phyloP scores from a whole-genome alignment of 202 grass and related monocot species.

The Schoenoplectus triqueter region DNA sequence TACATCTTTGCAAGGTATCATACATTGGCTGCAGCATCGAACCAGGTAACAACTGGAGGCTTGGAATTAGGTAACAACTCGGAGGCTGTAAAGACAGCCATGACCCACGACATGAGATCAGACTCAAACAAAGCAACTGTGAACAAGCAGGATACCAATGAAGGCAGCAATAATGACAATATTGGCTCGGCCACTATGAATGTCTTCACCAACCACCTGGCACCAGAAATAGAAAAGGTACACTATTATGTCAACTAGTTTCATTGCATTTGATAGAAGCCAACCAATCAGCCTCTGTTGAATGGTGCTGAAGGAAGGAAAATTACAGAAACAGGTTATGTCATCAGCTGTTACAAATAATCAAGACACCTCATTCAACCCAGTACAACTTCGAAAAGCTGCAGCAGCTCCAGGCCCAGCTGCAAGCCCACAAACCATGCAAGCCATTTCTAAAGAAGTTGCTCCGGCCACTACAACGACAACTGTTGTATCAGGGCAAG shows the following conservation, averaged over 20 bases:
- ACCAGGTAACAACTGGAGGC: slow-evolving; percentile 55
- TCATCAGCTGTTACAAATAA: slow-evolving; percentile 56
- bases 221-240: slow-evolving; percentile 41
- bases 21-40: slow-evolving; percentile 53
- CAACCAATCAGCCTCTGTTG: not conserved
- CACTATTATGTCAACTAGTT: not conserved
- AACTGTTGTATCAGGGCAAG: slow-evolving; percentile 36
- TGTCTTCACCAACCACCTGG: slow-evolving; percentile 47
- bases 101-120: slow-evolving; percentile 60
- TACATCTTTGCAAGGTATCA: slow-evolving; percentile 82
- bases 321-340: slow-evolving; percentile 40
- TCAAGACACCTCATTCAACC: slow-evolving; percentile 69
- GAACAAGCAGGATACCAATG: slow-evolving; percentile 67
- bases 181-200: slow-evolving; percentile 82
- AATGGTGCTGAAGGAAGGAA: slow-evolving; percentile 33
- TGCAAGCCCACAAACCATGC: slow-evolving; percentile 35
- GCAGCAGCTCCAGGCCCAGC: slow-evolving; percentile 22
- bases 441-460: slow-evolving; percentile 54
- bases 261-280: not conserved
- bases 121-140: slow-evolving; percentile 56
- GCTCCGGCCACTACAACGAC: slow-evolving; percentile 36
- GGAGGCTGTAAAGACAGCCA: slow-evolving; percentile 65
- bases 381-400: slow-evolving; percentile 50
- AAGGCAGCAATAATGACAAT: slow-evolving; percentile 73
- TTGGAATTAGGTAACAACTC: slow-evolving; percentile 69